Conservation (phyloP, 2,329 filamentous ascomycete genomes). For the Colletotrichum sp. region DNA sequence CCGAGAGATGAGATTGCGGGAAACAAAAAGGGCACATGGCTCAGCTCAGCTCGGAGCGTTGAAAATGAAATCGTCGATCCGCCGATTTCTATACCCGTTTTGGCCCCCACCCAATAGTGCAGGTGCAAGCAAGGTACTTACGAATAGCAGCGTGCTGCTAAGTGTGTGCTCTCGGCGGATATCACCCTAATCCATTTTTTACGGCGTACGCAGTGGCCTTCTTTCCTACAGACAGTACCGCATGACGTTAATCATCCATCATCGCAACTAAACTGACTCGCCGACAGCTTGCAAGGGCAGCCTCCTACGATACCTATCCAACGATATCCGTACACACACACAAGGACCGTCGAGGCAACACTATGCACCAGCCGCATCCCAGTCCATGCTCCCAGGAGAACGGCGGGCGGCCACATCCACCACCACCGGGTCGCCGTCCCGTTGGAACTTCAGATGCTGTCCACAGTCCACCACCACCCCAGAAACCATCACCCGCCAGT, state of each 20-base stretch:
- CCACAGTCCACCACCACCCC: not conserved
- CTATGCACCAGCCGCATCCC: not conserved
- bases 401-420: not conserved
- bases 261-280: conserved; percentile 1
- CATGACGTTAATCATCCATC: conserved; percentile 7
- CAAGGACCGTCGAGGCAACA: not conserved
- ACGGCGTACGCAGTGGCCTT: not conserved
- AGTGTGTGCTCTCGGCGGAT: not conserved
- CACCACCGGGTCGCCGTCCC: not conserved
- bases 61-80: not conserved
- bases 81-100: not conserved
- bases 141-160: not conserved
- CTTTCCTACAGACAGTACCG: not conserved
- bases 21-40: not conserved
- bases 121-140: not conserved
- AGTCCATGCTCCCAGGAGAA: not conserved
- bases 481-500: not conserved
- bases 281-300: not conserved
- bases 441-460: not conserved
- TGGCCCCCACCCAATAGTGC: conserved; percentile 5
- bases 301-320: not conserved
- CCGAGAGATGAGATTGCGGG: not conserved
- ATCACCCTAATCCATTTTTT: not conserved
- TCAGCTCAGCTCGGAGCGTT: not conserved
- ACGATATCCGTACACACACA: not conserved